These are phyloP conservation scores for Paracamarosporium sp. DNA, from an alignment of 2,329 filamentous ascomycete species.

Conservation along the genomic window DNA sequence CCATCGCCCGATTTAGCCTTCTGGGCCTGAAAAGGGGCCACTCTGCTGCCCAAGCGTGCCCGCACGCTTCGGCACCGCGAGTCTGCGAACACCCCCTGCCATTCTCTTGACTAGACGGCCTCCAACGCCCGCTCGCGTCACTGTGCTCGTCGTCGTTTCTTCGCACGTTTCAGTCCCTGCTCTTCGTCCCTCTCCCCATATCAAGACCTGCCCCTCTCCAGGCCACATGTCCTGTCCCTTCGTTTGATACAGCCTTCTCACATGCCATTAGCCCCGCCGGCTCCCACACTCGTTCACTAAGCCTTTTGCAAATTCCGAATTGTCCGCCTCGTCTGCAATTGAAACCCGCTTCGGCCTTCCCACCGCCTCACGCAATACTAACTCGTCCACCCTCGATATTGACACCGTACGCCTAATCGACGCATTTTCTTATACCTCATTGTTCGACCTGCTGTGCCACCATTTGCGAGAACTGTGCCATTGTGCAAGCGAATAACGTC, in stretches of 20 bases:
- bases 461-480: constrained; percentile 9
- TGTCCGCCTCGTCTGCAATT: neutral
- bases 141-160: constrained; percentile 34
- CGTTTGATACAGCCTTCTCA: constrained; percentile 44
- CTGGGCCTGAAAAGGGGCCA: constrained; percentile 36
- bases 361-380: constrained; percentile 6
- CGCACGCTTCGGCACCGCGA: constrained; percentile 33
- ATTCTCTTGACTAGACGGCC: constrained; percentile 31
- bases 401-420: constrained; percentile 8
- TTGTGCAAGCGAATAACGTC: constrained; percentile 15
- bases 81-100: constrained; percentile 35
- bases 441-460: constrained; percentile 19
- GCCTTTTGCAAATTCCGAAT: constrained; percentile 15
- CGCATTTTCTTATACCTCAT: neutral
- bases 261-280: constrained; percentile 27
- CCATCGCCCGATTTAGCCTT: constrained; percentile 19
- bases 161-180: constrained; percentile 39
- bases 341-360: neutral
- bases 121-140: constrained; percentile 31
- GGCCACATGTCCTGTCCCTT: constrained; percentile 42
- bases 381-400: no score
- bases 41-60: constrained; percentile 31
- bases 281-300: constrained; percentile 34
- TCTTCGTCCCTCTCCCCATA: constrained; percentile 28
- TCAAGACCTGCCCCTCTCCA: constrained; percentile 28